Base-by-base conservation (phyloP, 177 flowering plant species). In the Vitis hybrid region DNA sequence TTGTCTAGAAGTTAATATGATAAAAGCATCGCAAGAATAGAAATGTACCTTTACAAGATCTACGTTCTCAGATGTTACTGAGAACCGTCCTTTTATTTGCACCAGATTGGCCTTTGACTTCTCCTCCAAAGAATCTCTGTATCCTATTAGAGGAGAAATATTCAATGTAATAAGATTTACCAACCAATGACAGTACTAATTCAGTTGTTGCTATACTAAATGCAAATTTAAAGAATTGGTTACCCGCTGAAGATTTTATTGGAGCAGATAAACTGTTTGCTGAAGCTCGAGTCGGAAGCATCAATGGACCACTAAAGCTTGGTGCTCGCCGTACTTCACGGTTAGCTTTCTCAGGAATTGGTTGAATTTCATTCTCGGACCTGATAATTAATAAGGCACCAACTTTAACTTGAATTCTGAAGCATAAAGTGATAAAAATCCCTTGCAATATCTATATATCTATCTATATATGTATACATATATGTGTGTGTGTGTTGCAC, bases 201-300 rank as follows among this genome's bases (percentile, higher is more conserved):
- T 4, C 2, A 7, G 8, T 39, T 39, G 45, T 39, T 39, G 6
- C 45, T 7, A 39, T 39, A 39, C 7, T 39, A 39, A 39, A 39
- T 39, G 9, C 45, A 39, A 39, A 7, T 7, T 39, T 39, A 7
- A 39, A 39, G 30, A 48, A 6, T 14, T 56, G 15, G 11, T 64
- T 76, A 96, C 99, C 98, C 82, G 89, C 94, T 66, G 99, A 91
- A 70, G 97, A 87, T 76, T 91, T 88, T 73, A 92, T 92, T 9
- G 99, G 99, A 80, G 98, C 99, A 67, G 99, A 96, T 64, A 91
- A 88, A 82, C 99, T 96, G 77, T 96, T 96, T 66, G 89, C 91
- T 59, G 99, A 96, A 78, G 99, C 99, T 65, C 97, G 86, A 64
- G 81, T 96, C 63, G 99, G 97, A 66, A 96, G 95, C 90, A 85